A percentile compares a stretch with the other conserved stretches of the same genome.
Evolutionary conservation across 2,329 filamentous ascomycete genomes (phyloP).

Genomic region (Lithohypha guttulata): DNA sequence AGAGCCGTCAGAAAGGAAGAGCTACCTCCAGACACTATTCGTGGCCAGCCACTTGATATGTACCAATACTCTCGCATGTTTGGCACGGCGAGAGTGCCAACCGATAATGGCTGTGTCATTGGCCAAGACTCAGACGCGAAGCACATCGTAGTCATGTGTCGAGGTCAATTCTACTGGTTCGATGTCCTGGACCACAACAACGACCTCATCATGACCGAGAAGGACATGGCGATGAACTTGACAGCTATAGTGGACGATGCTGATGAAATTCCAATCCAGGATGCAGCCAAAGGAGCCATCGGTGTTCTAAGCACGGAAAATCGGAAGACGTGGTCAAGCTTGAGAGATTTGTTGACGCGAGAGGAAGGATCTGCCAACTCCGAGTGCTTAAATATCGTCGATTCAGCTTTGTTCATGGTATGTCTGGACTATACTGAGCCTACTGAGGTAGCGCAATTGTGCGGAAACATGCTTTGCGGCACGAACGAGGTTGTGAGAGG

Average conservation of each 20-base stretch:
- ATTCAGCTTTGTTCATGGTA: conserved; percentile 83
- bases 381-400: conserved; percentile 89
- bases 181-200: conserved; percentile 91
- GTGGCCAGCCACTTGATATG: conserved; percentile 84
- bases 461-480: conserved; percentile 96
- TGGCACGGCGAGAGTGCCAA: conserved; percentile 86
- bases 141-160: conserved; percentile 85
- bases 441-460: conserved; percentile 67
- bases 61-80: conserved; percentile 95
- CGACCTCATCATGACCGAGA: conserved; percentile 94
- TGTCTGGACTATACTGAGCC: conserved; percentile 92
- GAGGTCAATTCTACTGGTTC: conserved; percentile 98
- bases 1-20: conserved; percentile 88
- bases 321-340: conserved; percentile 85
- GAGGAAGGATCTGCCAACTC: conserved; percentile 88
- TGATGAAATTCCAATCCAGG: conserved; percentile 75
- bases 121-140: conserved; percentile 88
- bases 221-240: conserved; percentile 81
- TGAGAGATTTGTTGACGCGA: conserved; percentile 76
- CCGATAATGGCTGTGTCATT: conserved; percentile 88
- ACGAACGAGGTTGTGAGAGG: conserved; percentile 85
- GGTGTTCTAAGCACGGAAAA: conserved; percentile 95
- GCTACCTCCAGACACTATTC: conserved; percentile 74
- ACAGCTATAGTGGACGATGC: conserved; percentile 90
- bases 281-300: conserved; percentile 87